Base-by-base conservation (phyloP, 2,329 filamentous ascomycete species). In the Calonectria pteridis region DNA sequence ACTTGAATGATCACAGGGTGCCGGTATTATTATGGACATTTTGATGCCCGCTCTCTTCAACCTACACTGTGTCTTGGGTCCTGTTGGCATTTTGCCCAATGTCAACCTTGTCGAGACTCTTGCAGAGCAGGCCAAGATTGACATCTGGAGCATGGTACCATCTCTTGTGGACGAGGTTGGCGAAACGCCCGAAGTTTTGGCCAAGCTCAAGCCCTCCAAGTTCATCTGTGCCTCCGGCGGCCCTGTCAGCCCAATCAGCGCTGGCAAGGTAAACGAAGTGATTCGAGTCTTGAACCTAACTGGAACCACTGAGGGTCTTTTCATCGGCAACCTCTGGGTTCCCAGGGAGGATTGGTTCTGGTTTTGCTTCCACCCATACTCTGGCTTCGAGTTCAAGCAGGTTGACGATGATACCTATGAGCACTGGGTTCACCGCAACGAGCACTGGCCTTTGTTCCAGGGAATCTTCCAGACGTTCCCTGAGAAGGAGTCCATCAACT, bases 11-110 rank as follows among this genome's bases (percentile, higher is more conserved):
- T 26, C n/a, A 63, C 35, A 84, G 84, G 84, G 83, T 2, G 85
- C 85, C 0, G 85, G 85, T 18, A 83, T 86, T 6, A 83, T 87
- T 20, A 86, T 86, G 84, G 73, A 87, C 69, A 83, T 86, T 26
- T 43, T 86, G 0, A 79, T 86, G 75, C 84, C 85, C 0, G 78
- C 82, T 0, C 77, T 86, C 1, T 85, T 83, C 23, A 73, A 78
- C 9, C 71, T 86, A 0, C 83, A 81, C 6, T 85, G 84, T 64
- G 67, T 86, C 11, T 65, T 86, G 29, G 85, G 85, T 0, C 85
- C 85, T 1, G 50, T 75, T 2, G 79, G 77, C 1, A 79, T 85
- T 1, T 70, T 86, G 0, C 84, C 84, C 1, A 85, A 85, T 55
- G 78, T 86, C 1, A 77, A 80, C 1, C 75, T 86, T 0, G 71